phyloP scores from a whole-genome alignment of 1,284 basidiomycete species.

The Pseudozyma flocculosa region DNA sequence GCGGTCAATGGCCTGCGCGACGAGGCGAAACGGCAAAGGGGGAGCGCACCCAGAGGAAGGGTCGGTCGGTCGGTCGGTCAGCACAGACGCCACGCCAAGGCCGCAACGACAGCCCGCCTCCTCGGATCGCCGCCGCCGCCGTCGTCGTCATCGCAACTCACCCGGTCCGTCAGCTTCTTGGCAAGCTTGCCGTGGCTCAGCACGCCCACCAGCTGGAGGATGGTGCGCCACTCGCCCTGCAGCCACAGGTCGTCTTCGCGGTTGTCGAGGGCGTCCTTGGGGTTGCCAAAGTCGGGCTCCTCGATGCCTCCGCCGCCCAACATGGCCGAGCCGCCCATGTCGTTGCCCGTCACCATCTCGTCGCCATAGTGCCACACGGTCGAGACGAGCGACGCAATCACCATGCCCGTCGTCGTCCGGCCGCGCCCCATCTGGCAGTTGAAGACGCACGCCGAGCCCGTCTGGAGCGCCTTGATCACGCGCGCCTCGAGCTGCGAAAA shows the following conservation, averaged over 20 bases:
- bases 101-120: too few relatives aligned
- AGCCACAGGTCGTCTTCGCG: conserved; percentile 57
- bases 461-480: conserved; percentile 46
- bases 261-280: conserved; percentile 45
- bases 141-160: conserved; percentile 66
- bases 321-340: conserved; percentile 11
- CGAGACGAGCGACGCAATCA: conserved; percentile 53
- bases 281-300: conserved; percentile 23
- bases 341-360: conserved; percentile 19
- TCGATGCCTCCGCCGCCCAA: conserved; percentile 7
- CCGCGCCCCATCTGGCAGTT: conserved; percentile 58
- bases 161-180: conserved; percentile 85
- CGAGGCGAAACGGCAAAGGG: too few relatives aligned
- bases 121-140: too few relatives aligned
- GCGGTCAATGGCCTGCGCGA: conserved; percentile 47
- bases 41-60: too few relatives aligned
- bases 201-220: conserved; percentile 87
- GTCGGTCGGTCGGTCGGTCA: too few relatives aligned
- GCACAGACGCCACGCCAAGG: too few relatives aligned
- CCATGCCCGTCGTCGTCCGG: conserved; percentile 56
- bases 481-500: conserved; percentile 54
- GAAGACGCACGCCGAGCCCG: conserved; percentile 45
- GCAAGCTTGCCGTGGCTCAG: conserved; percentile 87
- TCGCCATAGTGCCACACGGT: conserved; percentile 48
- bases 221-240: conserved; percentile 92